Conservation (phyloP, 75 land plant genomes). For the Cryptomeria japonica region DNA sequence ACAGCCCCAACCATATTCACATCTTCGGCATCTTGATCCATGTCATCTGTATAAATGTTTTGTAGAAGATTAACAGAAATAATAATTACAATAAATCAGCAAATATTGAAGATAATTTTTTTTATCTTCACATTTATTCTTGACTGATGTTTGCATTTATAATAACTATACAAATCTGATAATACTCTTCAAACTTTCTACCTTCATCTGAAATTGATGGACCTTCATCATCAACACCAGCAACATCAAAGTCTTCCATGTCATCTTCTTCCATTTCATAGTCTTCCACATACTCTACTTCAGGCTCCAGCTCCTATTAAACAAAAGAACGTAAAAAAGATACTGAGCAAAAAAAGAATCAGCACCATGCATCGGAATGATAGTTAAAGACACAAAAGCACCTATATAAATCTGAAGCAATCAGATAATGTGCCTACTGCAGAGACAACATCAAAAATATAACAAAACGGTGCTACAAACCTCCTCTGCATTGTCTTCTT, state of each 20-base stretch:
- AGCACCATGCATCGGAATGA: background rate
- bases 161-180: background rate
- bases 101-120: background rate
- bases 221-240: constrained; percentile 19
- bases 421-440: constrained; percentile 8
- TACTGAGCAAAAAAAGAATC: background rate
- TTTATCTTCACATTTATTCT: background rate
- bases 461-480: background rate
- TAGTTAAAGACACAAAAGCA: background rate
- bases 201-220: constrained; percentile 26
- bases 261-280: constrained; percentile 77
- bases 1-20: constrained; percentile 1
- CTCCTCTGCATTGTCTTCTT: constrained; percentile 63
- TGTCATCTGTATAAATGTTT: constrained; percentile 9
- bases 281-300: constrained; percentile 87
- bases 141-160: background rate
- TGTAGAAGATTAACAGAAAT: background rate
- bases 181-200: constrained; percentile 22
- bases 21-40: constrained; percentile 28
- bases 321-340: background rate
- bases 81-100: background rate
- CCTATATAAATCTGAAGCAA: background rate
- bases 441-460: background rate
- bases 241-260: constrained; percentile 77
- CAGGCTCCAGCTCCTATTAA: constrained; percentile 52